A percentile compares a stretch with the other conserved stretches of the same genome.
Conservation (phyloP, 768 basidiomycete genomes). For the Boletus tomentosulus region DNA sequence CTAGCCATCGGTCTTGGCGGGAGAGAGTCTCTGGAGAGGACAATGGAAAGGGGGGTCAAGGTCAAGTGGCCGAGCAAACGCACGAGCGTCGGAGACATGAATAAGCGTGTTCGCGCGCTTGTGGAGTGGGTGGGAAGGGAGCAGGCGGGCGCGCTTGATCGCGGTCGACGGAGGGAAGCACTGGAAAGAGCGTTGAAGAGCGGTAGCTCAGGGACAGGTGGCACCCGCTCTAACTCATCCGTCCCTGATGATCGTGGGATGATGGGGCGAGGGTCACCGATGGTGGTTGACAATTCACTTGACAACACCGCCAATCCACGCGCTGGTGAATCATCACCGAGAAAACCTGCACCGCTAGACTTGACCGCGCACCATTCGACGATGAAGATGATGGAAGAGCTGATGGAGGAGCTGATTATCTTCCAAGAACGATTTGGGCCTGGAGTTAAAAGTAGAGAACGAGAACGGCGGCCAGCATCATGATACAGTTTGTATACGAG, state of each 20-base stretch:
- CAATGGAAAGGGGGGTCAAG: conserved; percentile 73
- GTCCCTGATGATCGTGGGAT: conserved; percentile 15
- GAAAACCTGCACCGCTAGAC: conserved; percentile 6
- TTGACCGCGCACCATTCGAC: conserved; percentile 35
- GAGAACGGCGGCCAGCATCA: conserved; percentile 44
- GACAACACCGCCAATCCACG: conserved; percentile 14
- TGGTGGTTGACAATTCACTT: conserved; percentile 31
- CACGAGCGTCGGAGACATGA: conserved; percentile 97
- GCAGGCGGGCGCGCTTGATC: conserved; percentile 71
- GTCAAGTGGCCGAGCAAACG: conserved; percentile 93
- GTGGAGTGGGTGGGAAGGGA: conserved; percentile 94
- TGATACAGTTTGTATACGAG: conserved; percentile 18
- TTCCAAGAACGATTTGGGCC: conserved; percentile 89
- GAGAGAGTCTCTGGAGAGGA: conserved; percentile 55
- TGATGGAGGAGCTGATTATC: conserved; percentile 83
- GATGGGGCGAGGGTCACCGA: conserved; percentile 24
- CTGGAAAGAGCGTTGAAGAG: conserved; percentile 50
- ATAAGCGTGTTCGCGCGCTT: conserved; percentile 85
- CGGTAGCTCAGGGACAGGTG: conserved; percentile 7
- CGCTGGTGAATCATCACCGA: conserved; percentile 6
- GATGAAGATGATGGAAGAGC: conserved; percentile 85
- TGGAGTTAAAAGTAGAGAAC: conserved; percentile 47
- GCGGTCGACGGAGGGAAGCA: conserved; percentile 63
- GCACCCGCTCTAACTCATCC: conserved; percentile 4
- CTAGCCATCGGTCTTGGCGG: conserved; percentile 39